Conservation (phyloP, 352 stramenopile genomes). For the Phytophthora melonis region DNA sequence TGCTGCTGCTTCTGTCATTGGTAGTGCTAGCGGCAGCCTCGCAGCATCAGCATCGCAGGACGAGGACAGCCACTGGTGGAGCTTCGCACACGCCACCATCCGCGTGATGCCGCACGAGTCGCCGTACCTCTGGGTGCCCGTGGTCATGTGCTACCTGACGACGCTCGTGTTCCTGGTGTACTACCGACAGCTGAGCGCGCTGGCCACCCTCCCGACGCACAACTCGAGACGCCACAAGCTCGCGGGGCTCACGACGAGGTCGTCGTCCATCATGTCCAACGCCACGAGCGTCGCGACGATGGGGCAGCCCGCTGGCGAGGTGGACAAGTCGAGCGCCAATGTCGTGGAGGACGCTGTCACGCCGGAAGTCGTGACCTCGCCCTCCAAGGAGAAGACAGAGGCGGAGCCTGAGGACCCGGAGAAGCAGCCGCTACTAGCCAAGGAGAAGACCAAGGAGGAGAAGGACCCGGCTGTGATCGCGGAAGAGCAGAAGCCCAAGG, state of each 20-base stretch:
- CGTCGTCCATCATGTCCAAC: conserved; percentile 42
- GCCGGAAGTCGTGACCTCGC: conserved; percentile 18
- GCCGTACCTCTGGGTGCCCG: conserved; percentile 80
- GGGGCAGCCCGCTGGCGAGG: conserved; percentile 23
- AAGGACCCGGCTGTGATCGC: conserved; percentile 18
- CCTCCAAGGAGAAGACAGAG: conserved; percentile 4
- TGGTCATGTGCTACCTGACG: conserved; percentile 81
- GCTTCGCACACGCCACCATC: conserved; percentile 83
- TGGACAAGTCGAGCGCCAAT: conserved; percentile 10
- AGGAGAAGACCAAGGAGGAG: conserved; percentile 33
- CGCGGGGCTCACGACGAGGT: conserved; percentile 20
- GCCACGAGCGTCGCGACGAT: conserved; percentile 32
- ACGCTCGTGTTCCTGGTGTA: conserved; percentile 79
- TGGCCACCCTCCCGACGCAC: conserved; percentile 66
- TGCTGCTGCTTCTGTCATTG: background rate
- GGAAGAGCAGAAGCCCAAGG: conserved; percentile 23
- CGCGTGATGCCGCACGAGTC: conserved; percentile 80
- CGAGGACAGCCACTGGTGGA: conserved; percentile 73
- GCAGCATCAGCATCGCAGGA: conserved; percentile 15
- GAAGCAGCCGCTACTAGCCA: conserved; percentile 27
- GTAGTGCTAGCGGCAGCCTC: background rate
- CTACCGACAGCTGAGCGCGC: conserved; percentile 68
- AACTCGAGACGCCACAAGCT: conserved; percentile 14
- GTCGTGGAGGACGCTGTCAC: conserved; percentile 11
- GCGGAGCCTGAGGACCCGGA: conserved; percentile 26